Evolutionary conservation across 192 early-diverging fungal genomes (phyloP).

Genomic region (Lobosporangium transversale): DNA sequence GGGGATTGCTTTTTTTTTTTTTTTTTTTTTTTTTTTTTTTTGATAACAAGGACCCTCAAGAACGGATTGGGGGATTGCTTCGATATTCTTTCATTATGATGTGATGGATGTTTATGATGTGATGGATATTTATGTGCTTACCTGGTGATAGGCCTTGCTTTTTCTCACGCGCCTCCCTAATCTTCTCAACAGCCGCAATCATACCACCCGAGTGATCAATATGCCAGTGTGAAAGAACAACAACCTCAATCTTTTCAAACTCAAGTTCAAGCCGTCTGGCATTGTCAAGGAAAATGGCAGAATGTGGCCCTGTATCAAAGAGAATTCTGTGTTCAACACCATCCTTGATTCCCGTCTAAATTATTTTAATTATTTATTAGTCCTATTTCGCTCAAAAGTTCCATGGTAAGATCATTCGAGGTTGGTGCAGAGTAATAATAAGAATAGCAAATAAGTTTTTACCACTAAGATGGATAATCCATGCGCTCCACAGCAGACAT

Average conservation of each 20-base stretch:
- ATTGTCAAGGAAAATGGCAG: conserved; percentile 53
- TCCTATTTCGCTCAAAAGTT: no score
- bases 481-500: conserved; percentile 53
- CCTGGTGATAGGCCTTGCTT: background rate
- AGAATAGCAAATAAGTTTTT: no score
- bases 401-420: no score
- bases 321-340: conserved; percentile 32
- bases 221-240: conserved; percentile 52
- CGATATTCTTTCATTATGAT: no score
- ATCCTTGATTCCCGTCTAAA: conserved; percentile 40
- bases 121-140: no score
- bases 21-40: no score
- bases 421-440: no score
- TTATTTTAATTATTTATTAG: no score
- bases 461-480: conserved; percentile 49
- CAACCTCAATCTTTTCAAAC: conserved; percentile 46
- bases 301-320: conserved; percentile 51
- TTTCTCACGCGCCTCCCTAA: conserved; percentile 8
- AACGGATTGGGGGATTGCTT: no score
- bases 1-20: no score
- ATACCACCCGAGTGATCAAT: conserved; percentile 50
- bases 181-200: conserved; percentile 38
- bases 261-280: conserved; percentile 44
- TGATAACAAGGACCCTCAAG: no score
- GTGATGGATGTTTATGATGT: no score